A percentile compares a stretch with the other conserved stretches of the same genome.
Evolutionary conservation across 2,329 filamentous ascomycete species (phyloP).

Genomic region (Hypoxylon sp.): DNA sequence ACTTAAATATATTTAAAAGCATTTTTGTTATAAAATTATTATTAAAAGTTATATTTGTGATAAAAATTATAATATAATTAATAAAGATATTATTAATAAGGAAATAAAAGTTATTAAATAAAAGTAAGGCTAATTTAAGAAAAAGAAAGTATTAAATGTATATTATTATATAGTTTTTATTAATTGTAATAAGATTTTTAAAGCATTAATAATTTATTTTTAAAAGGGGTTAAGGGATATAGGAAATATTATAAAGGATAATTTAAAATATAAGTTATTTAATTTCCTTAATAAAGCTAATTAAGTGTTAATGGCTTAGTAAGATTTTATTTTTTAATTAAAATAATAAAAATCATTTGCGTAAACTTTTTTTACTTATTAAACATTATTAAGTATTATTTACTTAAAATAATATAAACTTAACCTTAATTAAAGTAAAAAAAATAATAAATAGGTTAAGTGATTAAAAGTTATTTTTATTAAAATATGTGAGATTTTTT

Average conservation of each 20-base stretch:
- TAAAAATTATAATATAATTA: not conserved
- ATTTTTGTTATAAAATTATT: not conserved
- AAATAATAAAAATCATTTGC: not conserved
- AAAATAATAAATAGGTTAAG: not conserved
- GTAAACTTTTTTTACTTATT: too few species aligned
- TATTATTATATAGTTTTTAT: too few species aligned
- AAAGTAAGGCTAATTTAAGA: not conserved
- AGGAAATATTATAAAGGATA: too few species aligned
- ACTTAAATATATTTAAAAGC: not conserved
- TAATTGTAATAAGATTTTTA: not conserved
- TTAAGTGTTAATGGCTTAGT: not conserved
- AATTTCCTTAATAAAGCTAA: not conserved
- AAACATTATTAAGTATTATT: too few species aligned
- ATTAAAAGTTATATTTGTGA: not conserved
- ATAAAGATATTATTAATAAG: not conserved
- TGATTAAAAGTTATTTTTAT: not conserved
- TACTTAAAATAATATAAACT: too few species aligned
- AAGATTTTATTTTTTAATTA: not conserved
- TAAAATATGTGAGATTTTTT: not conserved
- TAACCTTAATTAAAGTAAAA: too few species aligned
- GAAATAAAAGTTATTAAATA: not conserved
- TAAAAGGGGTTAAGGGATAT: not conserved
- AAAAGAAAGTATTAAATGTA: not conserved
- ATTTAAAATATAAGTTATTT: not conserved
- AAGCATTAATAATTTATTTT: not conserved